A percentile compares a stretch with the other conserved stretches of the same genome.
Evolutionary conservation across 2,329 filamentous ascomycete species (phyloP).

Genomic region (Hymenoscyphus salicellus): DNA sequence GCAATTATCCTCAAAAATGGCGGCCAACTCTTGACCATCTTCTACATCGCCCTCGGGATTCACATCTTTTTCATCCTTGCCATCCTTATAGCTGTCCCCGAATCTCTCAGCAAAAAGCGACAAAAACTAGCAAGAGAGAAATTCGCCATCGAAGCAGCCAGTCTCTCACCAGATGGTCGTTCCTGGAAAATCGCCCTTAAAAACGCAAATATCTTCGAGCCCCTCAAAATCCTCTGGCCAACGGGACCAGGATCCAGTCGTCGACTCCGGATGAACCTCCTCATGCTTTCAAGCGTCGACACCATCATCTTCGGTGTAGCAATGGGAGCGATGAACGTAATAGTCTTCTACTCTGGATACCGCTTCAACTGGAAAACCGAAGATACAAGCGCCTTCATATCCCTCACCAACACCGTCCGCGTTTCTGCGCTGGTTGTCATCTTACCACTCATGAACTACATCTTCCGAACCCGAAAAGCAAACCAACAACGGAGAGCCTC

Average conservation of each 20-base stretch:
- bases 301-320: conserved; percentile 76
- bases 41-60: conserved; percentile 74
- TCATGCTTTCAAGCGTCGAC: conserved; percentile 76
- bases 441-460: conserved; percentile 72
- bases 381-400: conserved; percentile 78
- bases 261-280: conserved; percentile 72
- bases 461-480: conserved; percentile 55
- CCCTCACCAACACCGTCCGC: conserved; percentile 70
- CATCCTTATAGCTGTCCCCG: conserved; percentile 70
- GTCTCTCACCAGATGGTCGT: conserved; percentile 17
- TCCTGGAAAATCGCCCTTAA: conserved; percentile 37
- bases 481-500: conserved; percentile 53
- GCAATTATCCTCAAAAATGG: conserved; percentile 76
- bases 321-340: conserved; percentile 76
- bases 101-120: conserved; percentile 74
- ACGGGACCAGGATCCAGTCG: conserved; percentile 59
- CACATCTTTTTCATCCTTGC: conserved; percentile 73
- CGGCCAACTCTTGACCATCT: conserved; percentile 73
- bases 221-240: conserved; percentile 75
- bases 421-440: conserved; percentile 72
- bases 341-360: conserved; percentile 78
- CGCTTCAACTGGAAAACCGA: conserved; percentile 80
- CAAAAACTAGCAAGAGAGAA: conserved; percentile 70
- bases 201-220: conserved; percentile 66
- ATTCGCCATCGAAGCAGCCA: conserved; percentile 48